phyloP scores from a whole-genome alignment of 2,329 filamentous ascomycete species.

The Monilinia fructigena region DNA sequence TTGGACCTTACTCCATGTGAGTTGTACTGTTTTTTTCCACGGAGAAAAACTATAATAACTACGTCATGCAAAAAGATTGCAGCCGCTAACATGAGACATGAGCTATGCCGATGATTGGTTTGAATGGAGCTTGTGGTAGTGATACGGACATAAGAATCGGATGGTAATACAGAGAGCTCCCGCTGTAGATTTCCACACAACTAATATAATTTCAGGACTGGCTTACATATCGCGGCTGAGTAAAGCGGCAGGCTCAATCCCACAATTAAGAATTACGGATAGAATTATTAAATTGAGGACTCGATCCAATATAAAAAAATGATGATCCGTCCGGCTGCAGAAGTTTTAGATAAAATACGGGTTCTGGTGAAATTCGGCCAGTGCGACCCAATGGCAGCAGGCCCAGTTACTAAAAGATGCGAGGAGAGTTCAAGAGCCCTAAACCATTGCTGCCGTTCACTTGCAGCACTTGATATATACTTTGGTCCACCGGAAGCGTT shows the following conservation, averaged over 20 bases:
- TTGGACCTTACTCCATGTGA: neutral
- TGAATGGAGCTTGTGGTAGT: neutral
- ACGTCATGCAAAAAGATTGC: neutral
- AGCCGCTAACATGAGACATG: neutral
- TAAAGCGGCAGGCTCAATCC: neutral
- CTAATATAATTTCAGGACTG: neutral
- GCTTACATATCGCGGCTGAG: neutral
- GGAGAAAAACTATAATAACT: neutral
- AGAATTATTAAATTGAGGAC: neutral
- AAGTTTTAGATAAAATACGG: neutral
- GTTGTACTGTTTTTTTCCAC: neutral
- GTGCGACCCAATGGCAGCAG: neutral
- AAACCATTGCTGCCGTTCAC: too few species aligned
- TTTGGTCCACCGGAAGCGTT: neutral
- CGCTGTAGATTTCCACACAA: neutral
- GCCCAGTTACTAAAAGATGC: neutral
- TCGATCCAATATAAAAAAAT: neutral
- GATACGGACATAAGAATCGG: neutral
- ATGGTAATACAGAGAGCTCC: neutral
- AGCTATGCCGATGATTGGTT: neutral
- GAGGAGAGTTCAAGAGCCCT: neutral
- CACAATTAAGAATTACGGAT: neutral
- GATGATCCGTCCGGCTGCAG: neutral
- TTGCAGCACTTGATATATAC: neutral
- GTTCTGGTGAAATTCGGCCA: neutral